Base-by-base conservation (phyloP, 352 stramenopile genomes). In the Elongisporangium anandrum region DNA sequence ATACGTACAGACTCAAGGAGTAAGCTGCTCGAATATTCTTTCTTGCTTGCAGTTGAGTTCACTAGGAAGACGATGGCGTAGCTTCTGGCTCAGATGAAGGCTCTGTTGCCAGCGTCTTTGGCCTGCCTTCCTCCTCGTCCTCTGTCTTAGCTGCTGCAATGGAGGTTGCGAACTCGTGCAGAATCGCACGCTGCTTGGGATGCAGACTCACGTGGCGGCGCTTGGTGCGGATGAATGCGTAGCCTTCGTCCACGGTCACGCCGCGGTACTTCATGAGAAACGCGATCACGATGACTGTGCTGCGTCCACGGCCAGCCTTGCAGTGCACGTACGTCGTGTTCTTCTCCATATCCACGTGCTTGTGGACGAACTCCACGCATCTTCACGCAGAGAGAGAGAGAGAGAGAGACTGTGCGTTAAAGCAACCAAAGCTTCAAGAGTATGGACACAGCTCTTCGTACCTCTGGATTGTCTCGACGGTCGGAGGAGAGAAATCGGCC, bases 241-340 rank as follows among this genome's bases (percentile, higher is more conserved):
- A 73, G 2, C 81, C 79, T 34, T 79, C 72, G 26, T 90, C 70
- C 15, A 92, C 57, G 47, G 59, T 72, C 72, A 90, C 77, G 7
- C 52, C 61, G 52, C 77, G 80, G 67, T 88, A 63, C 22, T 77
- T 70, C 63, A 94, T 73, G 23, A 89, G 64, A 54, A 89, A 94
- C 6, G 81, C 84, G 21, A 90, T 65, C 21, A 92, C 81, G 13
- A 91, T 67, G 41, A 93, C 72, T 3, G 81, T 87, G 63, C 84
- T 91, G 59, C 84, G 76, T 3, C 84, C 84, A 6, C 84, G 79
- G 5, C 84, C 84, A 57, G 84, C 84, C 63, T 93, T 93, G 68
- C 84, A 93, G 63, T 93, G 84, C 54, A 93, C 79, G 65, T 93
- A 93, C 4, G 80, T 87, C 17, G 75, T 87, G 7, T 77, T 63